A percentile compares a stretch with the other conserved stretches of the same genome.
Conservation (phyloP, 192 early-diverging fungal species). For the Phycomyces blakesleeanus region DNA sequence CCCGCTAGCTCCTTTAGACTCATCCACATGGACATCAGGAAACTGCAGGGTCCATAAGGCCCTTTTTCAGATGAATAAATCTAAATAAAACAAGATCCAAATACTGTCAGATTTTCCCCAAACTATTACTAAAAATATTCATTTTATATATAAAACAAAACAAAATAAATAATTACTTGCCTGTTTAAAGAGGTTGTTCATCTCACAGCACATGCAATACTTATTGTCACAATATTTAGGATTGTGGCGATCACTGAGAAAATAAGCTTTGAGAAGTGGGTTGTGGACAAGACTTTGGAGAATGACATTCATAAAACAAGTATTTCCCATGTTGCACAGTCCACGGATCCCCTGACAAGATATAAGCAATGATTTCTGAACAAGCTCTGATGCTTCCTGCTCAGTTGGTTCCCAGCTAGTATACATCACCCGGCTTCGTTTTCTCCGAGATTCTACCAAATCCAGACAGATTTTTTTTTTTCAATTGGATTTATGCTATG, state of each 20-base stretch:
- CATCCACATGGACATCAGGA: constrained; percentile 89
- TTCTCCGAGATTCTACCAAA: constrained; percentile 47
- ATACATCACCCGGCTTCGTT: constrained; percentile 37
- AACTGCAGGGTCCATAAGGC: constrained; percentile 80
- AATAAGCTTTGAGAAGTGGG: constrained; percentile 83
- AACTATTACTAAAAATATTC: not conserved
- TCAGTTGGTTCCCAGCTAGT: constrained; percentile 55
- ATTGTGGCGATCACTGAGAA: constrained; percentile 89
- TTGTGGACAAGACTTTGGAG: constrained; percentile 92
- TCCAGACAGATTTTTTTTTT: constrained; percentile 37
- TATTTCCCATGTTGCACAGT: constrained; percentile 87
- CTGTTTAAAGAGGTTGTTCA: constrained; percentile 78
- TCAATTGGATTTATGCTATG: constrained; percentile 41
- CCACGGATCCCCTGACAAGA: constrained; percentile 71
- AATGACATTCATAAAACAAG: constrained; percentile 95
- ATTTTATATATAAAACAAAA: not conserved
- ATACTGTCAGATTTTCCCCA: not conserved
- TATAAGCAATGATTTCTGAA: constrained; percentile 37
- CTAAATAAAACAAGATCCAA: constrained; percentile 19
- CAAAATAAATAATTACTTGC: constrained; percentile 33
- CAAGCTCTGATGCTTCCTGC: constrained; percentile 52
- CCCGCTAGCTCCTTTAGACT: constrained; percentile 82
- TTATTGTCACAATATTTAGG: constrained; percentile 55
- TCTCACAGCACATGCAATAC: constrained; percentile 91
- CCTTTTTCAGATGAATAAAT: constrained; percentile 61